Evolutionary conservation across 2,329 filamentous ascomycete species (phyloP), one percentile per base, ranked within the genome.

Genomic region (Trichoderma afroharzianum): DNA sequence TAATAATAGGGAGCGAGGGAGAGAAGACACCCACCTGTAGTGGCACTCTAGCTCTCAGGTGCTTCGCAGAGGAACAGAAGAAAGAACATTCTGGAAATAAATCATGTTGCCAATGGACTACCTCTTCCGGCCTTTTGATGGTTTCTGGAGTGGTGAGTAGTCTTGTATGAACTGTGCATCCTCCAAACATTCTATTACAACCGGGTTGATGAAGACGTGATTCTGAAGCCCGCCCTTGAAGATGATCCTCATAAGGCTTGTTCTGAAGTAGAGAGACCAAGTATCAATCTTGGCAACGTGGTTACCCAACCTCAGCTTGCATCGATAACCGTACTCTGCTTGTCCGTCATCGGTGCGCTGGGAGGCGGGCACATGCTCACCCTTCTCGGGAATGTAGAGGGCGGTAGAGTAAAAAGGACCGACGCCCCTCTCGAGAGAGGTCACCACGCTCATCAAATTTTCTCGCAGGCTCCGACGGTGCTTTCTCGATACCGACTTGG

Each of bases 381-480:
- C 84, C 50, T 79, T 80, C 28, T 80, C 80, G 6, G 80, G 80
- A 71, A 81, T 43, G 76, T 80, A 77, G 75, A 81, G 70, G 2
- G 86, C 85, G 1, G 83, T 86, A 7, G 86, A 87, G 75, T 88
- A 89, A 39, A 83, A 85, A 0, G 87, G 87, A 0, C 87, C 87
- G 53, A 86, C 85, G 53, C 86, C 84, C 3, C 83, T 82, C 76
- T 88, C 86, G 2, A 88, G 81, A 2, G 86, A 88, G 0, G 85
- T 88, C 57, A 87, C 81, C 61, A 88, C 85, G 75, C 86, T 88
- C 58, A 80, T 79, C 43, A 88, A 84, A 24, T 80, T 83, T 32
- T 84, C 81, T 39, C 86, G 84, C 21, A 88, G 78, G 33, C 84
- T 82, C 28, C 83, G 82, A 15, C 86, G 83, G 55, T 84, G 81